Evolutionary conservation across 257 asterid genomes (phyloP), one percentile per base, ranked within the genome.

Genomic region (Vinca minor): DNA sequence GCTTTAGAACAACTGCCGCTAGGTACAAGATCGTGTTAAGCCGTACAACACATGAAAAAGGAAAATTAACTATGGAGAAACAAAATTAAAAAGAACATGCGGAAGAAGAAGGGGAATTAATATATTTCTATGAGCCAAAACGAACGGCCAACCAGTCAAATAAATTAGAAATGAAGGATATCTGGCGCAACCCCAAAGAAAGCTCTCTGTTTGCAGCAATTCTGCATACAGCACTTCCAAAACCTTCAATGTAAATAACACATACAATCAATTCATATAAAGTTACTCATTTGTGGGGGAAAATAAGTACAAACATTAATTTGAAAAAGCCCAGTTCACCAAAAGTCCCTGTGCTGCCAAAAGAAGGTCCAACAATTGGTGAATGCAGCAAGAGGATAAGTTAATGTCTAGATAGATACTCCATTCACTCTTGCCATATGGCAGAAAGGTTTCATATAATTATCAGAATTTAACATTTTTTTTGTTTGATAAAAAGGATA

Each of bases 1-100:
- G 96, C 88, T 89, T 89, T 65, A 92, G 80, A 76, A 92, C 75
- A 69, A 92, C 96, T 64, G 95, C 96, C 69, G 98, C 98, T 85
- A 89, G 81, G 96, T 92, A 59, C 61, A 71, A 23, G 54, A 58
- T 59, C 47, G 52, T 20, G 95, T 92, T 82, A 92, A 89, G 62
- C 62, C 61, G 52, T 59, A 78, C 93, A 82, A 79, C 26, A 44
- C 8, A 26, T n/a, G 41, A 56, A 34, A n/a, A 63, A 4, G 38
- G 49, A 61, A 65, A 61, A 17, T 5, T 10, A 36, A 38, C 20
- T 14, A 14, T 48, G 41, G 31, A 59, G 50, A 23, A 26, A 15
- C 13, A 14, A 20, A 0, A 12, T 20, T 14, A 4, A 34, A 64
- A 48, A 69, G 46, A 67, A 29, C 42, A 13, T 31, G n/a, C n/a